Evolutionary conservation across 768 basidiomycete species (phyloP), one percentile per base, ranked within the genome.

Genomic region (Hortiboletus campestris): DNA sequence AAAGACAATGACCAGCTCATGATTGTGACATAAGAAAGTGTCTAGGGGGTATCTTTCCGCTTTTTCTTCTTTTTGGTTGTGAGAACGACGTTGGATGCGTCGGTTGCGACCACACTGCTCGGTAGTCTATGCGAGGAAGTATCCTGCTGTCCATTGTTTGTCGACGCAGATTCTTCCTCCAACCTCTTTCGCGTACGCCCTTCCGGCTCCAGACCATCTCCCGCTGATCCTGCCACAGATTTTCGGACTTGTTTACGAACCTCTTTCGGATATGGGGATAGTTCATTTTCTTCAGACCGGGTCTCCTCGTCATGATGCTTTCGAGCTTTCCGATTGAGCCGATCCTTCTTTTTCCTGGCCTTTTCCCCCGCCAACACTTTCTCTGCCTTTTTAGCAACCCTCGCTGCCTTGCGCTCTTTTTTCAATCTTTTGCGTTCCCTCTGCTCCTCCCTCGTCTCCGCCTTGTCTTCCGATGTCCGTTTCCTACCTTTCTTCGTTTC

Each of bases 361-460:
- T 46, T 46, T 14, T 46, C 31, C 50, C 32, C 52, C 8, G 41
- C 38, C 29, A 43, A 36, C 8, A 47, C 20, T 19, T 58, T 63
- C 31, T 38, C 46, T 14, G 46, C 48, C 17, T 22, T 69, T 43
- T 52, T 57, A 25, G 51, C 54, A 3, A 58, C 62, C n/a, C 28
- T 65, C 17, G 58, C 59, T 14, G 58, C 56, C 40, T 31, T 62
- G 49, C 55, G 61, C 34, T 72, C 70, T 28, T 43, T 60, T 46
- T 61, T 71, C 35, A 63, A 10, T 39, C 60, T 55, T 41, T 68
- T 71, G 20, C 59, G 63, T 42, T 66, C 59, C 49, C 58, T 62
- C 35, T 56, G 62, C 45, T 59, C 57, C 38, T 62, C 67, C 34
- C 34, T 56, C 1, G 62, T 63, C 49, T 63, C 62, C 3, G 17